A percentile compares a stretch with the other conserved stretches of the same genome.
Conservation (phyloP, 331 rosid species). For the Malus hybrid region DNA sequence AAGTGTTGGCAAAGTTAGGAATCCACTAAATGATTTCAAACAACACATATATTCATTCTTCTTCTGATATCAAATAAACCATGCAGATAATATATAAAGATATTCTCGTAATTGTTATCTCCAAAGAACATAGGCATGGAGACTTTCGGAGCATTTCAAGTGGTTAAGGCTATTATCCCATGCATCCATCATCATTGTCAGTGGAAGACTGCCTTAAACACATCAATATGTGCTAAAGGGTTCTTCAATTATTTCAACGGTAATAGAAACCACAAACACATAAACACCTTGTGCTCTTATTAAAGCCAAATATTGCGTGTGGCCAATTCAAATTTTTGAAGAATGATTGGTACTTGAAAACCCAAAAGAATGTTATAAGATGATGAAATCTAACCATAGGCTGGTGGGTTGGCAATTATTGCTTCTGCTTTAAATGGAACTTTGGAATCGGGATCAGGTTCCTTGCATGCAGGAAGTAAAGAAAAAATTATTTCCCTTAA, state of each 20-base stretch:
- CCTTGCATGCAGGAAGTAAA: slow-evolving; percentile 79
- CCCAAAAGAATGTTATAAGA: neutral
- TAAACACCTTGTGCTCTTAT: neutral
- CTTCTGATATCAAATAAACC: neutral
- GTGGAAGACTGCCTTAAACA: neutral
- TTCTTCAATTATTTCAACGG: neutral
- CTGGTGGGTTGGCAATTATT: slow-evolving; percentile 93
- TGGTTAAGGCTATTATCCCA: neutral
- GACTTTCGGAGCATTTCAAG: neutral
- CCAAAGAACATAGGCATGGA: neutral
- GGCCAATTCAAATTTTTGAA: neutral
- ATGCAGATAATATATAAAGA: neutral
- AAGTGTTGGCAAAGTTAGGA: slow-evolving; percentile 25
- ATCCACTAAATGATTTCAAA: slow-evolving; percentile 4
- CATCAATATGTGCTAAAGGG: neutral
- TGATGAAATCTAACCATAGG: slow-evolving; percentile 65
- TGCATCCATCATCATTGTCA: neutral
- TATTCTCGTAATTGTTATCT: neutral
- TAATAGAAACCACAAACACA: neutral
- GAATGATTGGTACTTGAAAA: neutral
- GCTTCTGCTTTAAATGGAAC: slow-evolving; percentile 63
- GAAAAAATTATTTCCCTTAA: slow-evolving; percentile 59
- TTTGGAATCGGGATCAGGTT: slow-evolving; percentile 51
- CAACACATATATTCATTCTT: neutral
- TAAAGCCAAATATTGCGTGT: neutral